These are phyloP conservation scores for Paecilomyces niveus DNA, from an alignment of 2,329 filamentous ascomycete species.

Conservation along the genomic window DNA sequence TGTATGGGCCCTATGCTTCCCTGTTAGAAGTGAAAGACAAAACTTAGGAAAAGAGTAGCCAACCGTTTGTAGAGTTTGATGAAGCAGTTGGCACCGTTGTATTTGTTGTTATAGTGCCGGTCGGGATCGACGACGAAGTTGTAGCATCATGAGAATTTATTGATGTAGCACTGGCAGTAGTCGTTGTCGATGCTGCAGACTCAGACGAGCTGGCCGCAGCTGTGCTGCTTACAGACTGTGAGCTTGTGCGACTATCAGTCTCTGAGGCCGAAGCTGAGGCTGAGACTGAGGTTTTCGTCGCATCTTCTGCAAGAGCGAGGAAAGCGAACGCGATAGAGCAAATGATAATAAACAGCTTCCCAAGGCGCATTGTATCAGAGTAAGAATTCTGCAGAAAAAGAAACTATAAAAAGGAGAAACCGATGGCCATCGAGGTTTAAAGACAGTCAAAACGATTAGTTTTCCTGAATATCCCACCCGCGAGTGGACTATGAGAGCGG, in stretches of 20 bases:
- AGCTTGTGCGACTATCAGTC: background rate
- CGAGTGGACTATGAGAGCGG: background rate
- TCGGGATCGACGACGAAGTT: background rate
- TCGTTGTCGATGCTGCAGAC: background rate
- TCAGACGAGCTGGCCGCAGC: background rate
- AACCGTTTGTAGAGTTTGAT: background rate
- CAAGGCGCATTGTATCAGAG: background rate
- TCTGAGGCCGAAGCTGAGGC: background rate
- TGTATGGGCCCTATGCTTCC: conserved; percentile 13
- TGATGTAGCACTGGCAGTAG: background rate
- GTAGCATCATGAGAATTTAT: background rate
- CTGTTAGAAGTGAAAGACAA: background rate
- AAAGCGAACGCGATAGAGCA: background rate
- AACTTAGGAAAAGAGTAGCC: background rate
- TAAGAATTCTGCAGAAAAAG: background rate
- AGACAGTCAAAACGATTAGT: background rate
- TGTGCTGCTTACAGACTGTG: background rate
- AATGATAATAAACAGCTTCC: background rate
- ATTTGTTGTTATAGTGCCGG: background rate
- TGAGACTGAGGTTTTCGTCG: background rate
- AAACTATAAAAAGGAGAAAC: background rate
- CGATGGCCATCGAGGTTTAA: background rate
- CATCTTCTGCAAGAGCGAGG: background rate
- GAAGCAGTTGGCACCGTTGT: background rate
- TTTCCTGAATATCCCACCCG: background rate